Evolutionary conservation across 75 land plant genomes (phyloP).

Genomic region (Isoetes taiwanensis): DNA sequence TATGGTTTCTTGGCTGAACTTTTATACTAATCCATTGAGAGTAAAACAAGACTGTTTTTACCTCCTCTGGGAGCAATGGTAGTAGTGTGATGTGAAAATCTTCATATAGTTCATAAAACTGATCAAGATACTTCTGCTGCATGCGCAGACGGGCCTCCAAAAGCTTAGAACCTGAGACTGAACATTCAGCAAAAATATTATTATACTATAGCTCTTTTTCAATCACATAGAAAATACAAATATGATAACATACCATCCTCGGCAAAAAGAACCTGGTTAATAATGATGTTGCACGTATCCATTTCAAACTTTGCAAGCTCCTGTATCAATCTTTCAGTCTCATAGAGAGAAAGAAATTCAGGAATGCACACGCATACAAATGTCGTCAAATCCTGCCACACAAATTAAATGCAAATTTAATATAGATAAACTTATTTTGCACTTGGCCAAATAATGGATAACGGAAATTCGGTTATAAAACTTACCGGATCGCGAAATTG

Average conservation of each 20-base stretch:
- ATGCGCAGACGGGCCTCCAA: conserved; percentile 73
- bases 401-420: conserved; percentile 9
- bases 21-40: no score
- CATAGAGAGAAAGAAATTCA: conserved; percentile 93
- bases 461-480: no score
- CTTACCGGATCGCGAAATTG: conserved; percentile 92
- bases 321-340: conserved; percentile 91
- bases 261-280: conserved; percentile 75
- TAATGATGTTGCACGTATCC: conserved; percentile 86
- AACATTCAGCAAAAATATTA: background rate
- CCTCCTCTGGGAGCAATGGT: conserved; percentile 89
- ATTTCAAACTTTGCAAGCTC: conserved; percentile 90
- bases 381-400: conserved; percentile 70
- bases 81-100: conserved; percentile 80
- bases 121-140: conserved; percentile 90
- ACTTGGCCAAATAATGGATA: no score
- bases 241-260: conserved; percentile 43
- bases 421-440: no score
- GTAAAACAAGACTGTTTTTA: no score
- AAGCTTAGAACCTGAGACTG: conserved; percentile 64
- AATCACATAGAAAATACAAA: background rate
- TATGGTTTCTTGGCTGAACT: no score
- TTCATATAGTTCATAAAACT: conserved; percentile 80
- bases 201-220: background rate
- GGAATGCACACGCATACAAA: conserved; percentile 96